Evolutionary conservation across 768 basidiomycete genomes (phyloP), one percentile per base, ranked within the genome.

Genomic region (Filobasidium wieringae): DNA sequence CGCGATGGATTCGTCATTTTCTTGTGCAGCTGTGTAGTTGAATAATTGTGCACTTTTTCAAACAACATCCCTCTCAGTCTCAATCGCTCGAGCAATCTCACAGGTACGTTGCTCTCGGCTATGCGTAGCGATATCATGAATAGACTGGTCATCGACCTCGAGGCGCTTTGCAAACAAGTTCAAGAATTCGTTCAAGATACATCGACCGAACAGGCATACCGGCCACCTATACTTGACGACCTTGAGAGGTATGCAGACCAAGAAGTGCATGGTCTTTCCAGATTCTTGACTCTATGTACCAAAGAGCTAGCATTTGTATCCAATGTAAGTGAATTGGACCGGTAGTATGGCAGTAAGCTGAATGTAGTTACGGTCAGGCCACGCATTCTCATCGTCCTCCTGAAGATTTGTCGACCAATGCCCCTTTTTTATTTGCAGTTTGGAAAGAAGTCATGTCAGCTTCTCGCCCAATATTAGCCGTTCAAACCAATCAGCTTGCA

Each of bases 381-480:
- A 30, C 63, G 55, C 37, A 64, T 4, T 47, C 68, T 8, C 26
- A 36, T 2, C 34, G 51, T 4, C 59, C 63, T 3, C 64, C 64
- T 9, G 63, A 63, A 19, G 63, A 66, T 31, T 49, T 72, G 30
- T 67, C 66, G 11, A 87, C 84, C 8, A 91, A 90, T 71, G 84
- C 87, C 0, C 85, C 85, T 9, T 87, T 88, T 65, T 77, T 88
- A 29, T 76, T 85, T 12, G 83, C 86, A 0, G 86, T 91, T 0
- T 91, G 87, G 87, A 79, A 85, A 54, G 87, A 90, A 67, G 77
- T 88, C 0, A 60, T 83, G 9, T 77, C 78, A 60, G 83, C 85
- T 2, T 78, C 78, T 1, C 75, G 73, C 14, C 84, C 83, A 0
- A 74, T 86, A 9, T 69, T 79, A 0, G 77, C 80, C 0, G 76